Evolutionary conservation across 73 alveolate genomes (phyloP).

Genomic region (Loxodes magnus): DNA sequence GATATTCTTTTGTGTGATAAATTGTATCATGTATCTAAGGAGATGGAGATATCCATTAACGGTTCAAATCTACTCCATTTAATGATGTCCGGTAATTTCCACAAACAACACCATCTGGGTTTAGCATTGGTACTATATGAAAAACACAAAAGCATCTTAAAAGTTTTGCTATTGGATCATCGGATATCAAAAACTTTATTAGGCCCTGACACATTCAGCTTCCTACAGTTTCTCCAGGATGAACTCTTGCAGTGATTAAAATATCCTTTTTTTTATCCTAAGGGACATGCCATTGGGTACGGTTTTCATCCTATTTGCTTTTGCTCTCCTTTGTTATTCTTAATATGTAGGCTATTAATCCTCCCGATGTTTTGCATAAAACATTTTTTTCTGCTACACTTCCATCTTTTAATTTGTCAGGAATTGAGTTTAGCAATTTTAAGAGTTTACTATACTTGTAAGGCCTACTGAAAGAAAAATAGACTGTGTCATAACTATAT

Average conservation of each 20-base stretch:
- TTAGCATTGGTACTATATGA: constrained; percentile 95
- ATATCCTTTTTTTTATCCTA: constrained; percentile 39
- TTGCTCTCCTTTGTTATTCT: constrained; percentile 18
- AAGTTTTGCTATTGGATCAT: constrained; percentile 54
- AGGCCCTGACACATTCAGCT: constrained; percentile 46
- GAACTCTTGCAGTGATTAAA: constrained; percentile 89
- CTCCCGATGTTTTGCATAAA: constrained; percentile 9
- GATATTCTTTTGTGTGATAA: constrained; percentile 74
- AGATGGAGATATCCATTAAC: constrained; percentile 96
- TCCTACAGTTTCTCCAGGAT: constrained; percentile 97
- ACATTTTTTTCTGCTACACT: constrained; percentile 4
- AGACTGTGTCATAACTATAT: constrained; percentile 33
- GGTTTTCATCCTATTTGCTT: constrained; percentile 30
- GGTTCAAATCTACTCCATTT: constrained; percentile 97
- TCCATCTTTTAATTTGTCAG: too few relatives aligned
- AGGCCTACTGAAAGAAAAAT: constrained; percentile 79
- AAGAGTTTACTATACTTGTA: constrained; percentile 62
- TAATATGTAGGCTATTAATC: constrained; percentile 3
- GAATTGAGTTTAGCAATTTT: too few relatives aligned
- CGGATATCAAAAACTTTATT: constrained; percentile 74
- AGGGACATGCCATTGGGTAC: constrained; percentile 28
- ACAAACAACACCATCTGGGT: constrained; percentile 98
- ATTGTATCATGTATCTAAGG: constrained; percentile 88
- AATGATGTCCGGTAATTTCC: constrained; percentile 83
- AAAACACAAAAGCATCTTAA: constrained; percentile 70